These are phyloP conservation scores for Arthrobotrys sphaeroides DNA, from an alignment of 2,329 filamentous ascomycete species.

Conservation along the genomic window DNA sequence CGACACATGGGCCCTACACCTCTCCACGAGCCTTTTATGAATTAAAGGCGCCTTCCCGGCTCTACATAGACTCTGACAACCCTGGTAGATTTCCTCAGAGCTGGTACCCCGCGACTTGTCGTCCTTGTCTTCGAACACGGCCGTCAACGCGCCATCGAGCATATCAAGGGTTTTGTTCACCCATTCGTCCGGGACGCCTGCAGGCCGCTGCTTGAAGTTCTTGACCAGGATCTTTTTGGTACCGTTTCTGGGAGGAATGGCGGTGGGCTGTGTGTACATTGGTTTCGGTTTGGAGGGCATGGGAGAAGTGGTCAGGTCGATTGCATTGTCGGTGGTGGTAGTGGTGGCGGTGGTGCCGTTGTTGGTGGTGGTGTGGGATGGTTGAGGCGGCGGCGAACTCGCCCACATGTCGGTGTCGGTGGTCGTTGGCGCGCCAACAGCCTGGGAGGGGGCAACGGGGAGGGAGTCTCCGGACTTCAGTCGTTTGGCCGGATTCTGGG, in stretches of 20 bases:
- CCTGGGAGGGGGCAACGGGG: constrained; percentile 14
- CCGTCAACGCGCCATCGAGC: constrained; percentile 75
- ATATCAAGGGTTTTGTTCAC: constrained; percentile 79
- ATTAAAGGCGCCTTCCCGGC: constrained; percentile 76
- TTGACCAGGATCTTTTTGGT: constrained; percentile 90
- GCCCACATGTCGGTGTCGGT: constrained; percentile 44
- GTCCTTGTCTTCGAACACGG: constrained; percentile 73
- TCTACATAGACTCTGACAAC: constrained; percentile 89
- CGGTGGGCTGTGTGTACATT: constrained; percentile 35
- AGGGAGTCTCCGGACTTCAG: constrained; percentile 45
- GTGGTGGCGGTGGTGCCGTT: constrained; percentile 13
- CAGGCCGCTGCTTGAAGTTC: constrained; percentile 77
- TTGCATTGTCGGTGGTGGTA: constrained; percentile 18
- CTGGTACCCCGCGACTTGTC: constrained; percentile 72
- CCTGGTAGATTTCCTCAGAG: constrained; percentile 88
- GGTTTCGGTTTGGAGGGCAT: constrained; percentile 11
- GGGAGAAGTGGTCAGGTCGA: constrained; percentile 38
- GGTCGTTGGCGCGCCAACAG: constrained; percentile 1
- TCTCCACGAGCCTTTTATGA: constrained; percentile 72
- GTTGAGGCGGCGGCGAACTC: constrained; percentile 48
- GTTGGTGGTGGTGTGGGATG: constrained; percentile 5
- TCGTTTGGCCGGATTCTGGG: constrained; percentile 42
- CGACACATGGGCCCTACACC: constrained; percentile 72
- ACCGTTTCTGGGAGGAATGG: constrained; percentile 42
- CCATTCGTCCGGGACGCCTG: constrained; percentile 77